phyloP scores from a whole-genome alignment of 2,329 filamentous ascomycete species.

The Fusarium pseudonygamai region DNA sequence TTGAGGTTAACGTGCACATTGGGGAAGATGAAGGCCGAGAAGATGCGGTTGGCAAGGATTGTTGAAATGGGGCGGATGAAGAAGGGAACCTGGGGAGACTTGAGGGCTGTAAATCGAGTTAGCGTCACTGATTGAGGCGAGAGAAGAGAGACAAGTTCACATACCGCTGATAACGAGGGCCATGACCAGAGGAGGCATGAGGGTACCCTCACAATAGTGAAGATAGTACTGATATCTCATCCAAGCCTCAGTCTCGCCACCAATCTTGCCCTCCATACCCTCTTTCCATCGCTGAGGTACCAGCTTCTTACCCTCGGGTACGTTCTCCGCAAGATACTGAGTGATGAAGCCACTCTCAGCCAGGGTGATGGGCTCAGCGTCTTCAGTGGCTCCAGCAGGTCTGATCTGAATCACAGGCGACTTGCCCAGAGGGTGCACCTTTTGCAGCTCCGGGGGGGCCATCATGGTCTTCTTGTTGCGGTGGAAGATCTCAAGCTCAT shows the following conservation, averaged over 20 bases:
- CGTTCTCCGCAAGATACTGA: slow-evolving; percentile 82
- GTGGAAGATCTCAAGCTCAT: slow-evolving; percentile 83
- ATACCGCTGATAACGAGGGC: slow-evolving; percentile 66
- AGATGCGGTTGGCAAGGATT: slow-evolving; percentile 54
- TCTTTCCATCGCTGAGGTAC: slow-evolving; percentile 65
- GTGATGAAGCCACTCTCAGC: slow-evolving; percentile 85
- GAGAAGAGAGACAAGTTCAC: slow-evolving; percentile 30
- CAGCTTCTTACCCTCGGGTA: slow-evolving; percentile 55
- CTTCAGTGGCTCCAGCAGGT: slow-evolving; percentile 46
- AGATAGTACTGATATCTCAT: slow-evolving; percentile 73
- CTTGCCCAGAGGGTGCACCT: slow-evolving; percentile 87
- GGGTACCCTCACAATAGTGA: slow-evolving; percentile 85
- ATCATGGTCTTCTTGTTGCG: slow-evolving; percentile 68
- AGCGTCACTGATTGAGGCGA: not conserved
- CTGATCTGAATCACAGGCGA: slow-evolving; percentile 79
- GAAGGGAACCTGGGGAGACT: slow-evolving; percentile 59
- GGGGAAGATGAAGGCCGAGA: slow-evolving; percentile 55
- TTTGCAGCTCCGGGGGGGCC: slow-evolving; percentile 80
- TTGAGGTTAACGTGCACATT: slow-evolving; percentile 58
- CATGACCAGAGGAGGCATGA: slow-evolving; percentile 78
- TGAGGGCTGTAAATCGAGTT: slow-evolving; percentile 50
- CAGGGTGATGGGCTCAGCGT: slow-evolving; percentile 65
- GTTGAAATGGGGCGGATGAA: slow-evolving; percentile 62
- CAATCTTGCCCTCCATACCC: slow-evolving; percentile 65
- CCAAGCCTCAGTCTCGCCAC: slow-evolving; percentile 70